Base-by-base conservation (phyloP, 257 asterid genomes). In the Osmanthus fragrans region DNA sequence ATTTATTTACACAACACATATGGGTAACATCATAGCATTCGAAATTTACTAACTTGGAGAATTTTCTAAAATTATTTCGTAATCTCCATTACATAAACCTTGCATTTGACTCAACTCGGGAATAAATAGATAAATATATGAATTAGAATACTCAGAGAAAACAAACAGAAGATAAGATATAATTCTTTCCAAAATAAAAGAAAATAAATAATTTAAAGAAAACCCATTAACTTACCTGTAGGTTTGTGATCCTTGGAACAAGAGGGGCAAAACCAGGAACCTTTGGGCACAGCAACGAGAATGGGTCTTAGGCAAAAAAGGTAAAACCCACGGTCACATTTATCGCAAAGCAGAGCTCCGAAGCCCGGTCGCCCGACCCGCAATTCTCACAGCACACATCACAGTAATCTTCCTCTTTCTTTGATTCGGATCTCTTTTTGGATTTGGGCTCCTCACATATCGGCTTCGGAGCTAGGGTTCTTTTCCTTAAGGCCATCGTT, bases 281-380 rank as follows among this genome's bases (percentile, higher is more conserved):
- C 96, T 75, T 88, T 83, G 29, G 98, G 98, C n/a, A 95, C 96
- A 19, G 94, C 88, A 3, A 74, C 84, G 36, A 95, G 93, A 51
- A 87, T 73, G 4, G 99, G 98, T 1, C 88, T 85, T 72, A 95
- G 90, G 81, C 99, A 95, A 56, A 84, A 91, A 0, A 92, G 63
- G 79, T 95, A 98, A 82, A 85, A 88, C 2, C 99, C 99, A 1
- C 81, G 54, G 75, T 95, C 96, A 42, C 99, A 95, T 78, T 87
- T 83, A 51, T 95, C 99, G 79, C 99, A 95, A 8, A 95, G 77
- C 33, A 95, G 82, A 95, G 97, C 90, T 93, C 86, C 45, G 81
- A 80, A 71, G 87, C 91, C 42, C 76, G 72, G 16, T 88, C 84
- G 12, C 93, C 98, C 73, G 94, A 93, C 85, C 96, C 90, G 68